Conservation (phyloP, 306 rosid species). For the Prunus davidiana region DNA sequence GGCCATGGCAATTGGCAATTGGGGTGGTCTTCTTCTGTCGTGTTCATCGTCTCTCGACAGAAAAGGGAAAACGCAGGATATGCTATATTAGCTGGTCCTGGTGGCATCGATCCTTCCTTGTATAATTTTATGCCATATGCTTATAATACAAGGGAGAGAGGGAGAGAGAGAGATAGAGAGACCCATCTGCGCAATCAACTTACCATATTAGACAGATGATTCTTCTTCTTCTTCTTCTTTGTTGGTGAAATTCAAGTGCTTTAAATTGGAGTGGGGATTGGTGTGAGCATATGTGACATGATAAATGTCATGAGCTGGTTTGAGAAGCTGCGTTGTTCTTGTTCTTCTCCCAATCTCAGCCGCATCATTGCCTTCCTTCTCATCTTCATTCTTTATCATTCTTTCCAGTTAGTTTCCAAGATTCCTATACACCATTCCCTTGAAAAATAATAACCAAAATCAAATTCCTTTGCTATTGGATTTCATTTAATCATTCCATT, state of each 20-base stretch:
- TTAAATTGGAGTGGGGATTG: background rate
- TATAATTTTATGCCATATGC: too few relatives aligned
- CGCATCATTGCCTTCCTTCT: constrained; percentile 22
- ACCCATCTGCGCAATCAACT: background rate
- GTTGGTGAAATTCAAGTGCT: background rate
- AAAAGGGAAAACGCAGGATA: background rate
- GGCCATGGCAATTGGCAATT: background rate
- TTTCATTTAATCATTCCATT: background rate
- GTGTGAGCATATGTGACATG: constrained; percentile 10
- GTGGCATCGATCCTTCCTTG: background rate
- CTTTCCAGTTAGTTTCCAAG: constrained; percentile 18
- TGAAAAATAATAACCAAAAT: background rate
- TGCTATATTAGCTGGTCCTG: background rate
- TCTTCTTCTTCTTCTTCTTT: background rate
- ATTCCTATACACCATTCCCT: constrained; percentile 20
- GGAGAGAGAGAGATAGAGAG: background rate
- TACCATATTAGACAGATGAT: background rate
- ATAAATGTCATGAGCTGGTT: constrained; percentile 18
- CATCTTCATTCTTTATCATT: constrained; percentile 15
- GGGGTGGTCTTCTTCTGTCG: constrained; percentile 13
- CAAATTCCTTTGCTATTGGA: background rate
- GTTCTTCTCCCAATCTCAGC: constrained; percentile 19
- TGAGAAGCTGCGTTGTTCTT: constrained; percentile 11
- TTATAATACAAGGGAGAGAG: too few relatives aligned
- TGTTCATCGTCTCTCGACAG: background rate